Percentiles rank a stretch among this genome's conserved stretches.
These are phyloP conservation scores for Penicillium sp. DNA, from an alignment of 2,329 filamentous ascomycete genomes.

Conservation along the genomic window DNA sequence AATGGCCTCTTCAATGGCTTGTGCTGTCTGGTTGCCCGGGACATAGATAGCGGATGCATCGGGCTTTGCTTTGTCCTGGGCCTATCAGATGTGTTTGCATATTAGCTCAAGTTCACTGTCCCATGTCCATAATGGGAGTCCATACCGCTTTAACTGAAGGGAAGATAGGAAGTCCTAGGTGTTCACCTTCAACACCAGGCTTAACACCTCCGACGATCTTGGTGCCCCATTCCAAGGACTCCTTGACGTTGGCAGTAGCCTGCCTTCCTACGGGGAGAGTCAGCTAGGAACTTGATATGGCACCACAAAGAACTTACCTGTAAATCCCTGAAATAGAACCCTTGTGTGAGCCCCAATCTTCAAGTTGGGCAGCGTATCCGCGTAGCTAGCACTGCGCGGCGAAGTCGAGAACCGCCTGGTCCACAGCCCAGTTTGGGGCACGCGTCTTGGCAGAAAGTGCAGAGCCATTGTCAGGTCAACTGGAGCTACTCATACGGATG, in stretches of 20 bases:
- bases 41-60: slow-evolving; percentile 78
- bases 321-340: slow-evolving; percentile 69
- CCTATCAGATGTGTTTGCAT: slow-evolving; percentile 38
- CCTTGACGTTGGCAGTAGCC: slow-evolving; percentile 68
- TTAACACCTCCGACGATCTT: slow-evolving; percentile 75
- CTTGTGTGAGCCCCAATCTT: slow-evolving; percentile 63
- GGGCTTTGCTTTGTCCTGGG: slow-evolving; percentile 65
- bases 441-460: slow-evolving; percentile 21
- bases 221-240: slow-evolving; percentile 72
- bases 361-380: slow-evolving; percentile 61
- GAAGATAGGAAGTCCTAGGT: slow-evolving; percentile 67
- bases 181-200: slow-evolving; percentile 64
- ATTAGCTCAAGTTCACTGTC: slow-evolving; percentile 1
- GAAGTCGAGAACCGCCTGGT: slow-evolving; percentile 33
- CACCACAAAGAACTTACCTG: slow-evolving; percentile 42
- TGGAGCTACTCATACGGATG: neutral
- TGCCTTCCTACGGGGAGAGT: slow-evolving; percentile 31
- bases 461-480: slow-evolving; percentile 16
- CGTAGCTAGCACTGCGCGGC: slow-evolving; percentile 41
- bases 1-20: slow-evolving; percentile 74
- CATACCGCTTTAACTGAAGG: slow-evolving; percentile 59
- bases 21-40: slow-evolving; percentile 66
- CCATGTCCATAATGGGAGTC: neutral
- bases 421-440: slow-evolving; percentile 8
- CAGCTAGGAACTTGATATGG: slow-evolving; percentile 11